phyloP scores from a whole-genome alignment of 306 rosid species.

The Cucumis melo region DNA sequence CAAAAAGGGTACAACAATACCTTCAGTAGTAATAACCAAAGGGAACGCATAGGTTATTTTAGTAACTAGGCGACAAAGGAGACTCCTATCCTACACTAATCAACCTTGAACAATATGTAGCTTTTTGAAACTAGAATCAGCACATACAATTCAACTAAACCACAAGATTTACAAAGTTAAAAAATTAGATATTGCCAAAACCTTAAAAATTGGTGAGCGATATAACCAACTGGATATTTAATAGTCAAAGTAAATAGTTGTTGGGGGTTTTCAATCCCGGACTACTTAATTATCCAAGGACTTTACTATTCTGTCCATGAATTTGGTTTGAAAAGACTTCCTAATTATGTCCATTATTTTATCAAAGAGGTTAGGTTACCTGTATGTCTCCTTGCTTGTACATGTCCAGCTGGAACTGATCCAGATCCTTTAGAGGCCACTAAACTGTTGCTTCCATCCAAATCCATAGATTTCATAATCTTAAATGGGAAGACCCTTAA shows the following conservation, averaged over 20 bases:
- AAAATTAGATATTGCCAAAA: neutral
- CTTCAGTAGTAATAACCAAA: no score
- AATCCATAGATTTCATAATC: neutral
- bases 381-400: neutral
- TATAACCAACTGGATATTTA: neutral
- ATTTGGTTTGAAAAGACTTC: neutral
- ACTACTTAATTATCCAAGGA: neutral
- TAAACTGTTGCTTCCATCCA: slow-evolving; percentile 1
- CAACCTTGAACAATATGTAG: neutral
- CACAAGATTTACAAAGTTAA: neutral
- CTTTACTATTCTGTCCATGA: neutral
- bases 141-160: neutral
- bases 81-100: neutral
- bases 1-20: no score
- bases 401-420: neutral
- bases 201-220: neutral
- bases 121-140: neutral
- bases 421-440: neutral
- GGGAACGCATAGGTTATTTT: no score
- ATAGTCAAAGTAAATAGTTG: neutral
- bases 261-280: neutral
- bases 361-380: neutral
- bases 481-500: neutral
- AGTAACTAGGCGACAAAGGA: neutral
- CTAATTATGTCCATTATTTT: neutral